Evolutionary conservation across 495 filamentous ascomycete species (phyloP).

Genomic region (Amphirosellinia nigrospora): DNA sequence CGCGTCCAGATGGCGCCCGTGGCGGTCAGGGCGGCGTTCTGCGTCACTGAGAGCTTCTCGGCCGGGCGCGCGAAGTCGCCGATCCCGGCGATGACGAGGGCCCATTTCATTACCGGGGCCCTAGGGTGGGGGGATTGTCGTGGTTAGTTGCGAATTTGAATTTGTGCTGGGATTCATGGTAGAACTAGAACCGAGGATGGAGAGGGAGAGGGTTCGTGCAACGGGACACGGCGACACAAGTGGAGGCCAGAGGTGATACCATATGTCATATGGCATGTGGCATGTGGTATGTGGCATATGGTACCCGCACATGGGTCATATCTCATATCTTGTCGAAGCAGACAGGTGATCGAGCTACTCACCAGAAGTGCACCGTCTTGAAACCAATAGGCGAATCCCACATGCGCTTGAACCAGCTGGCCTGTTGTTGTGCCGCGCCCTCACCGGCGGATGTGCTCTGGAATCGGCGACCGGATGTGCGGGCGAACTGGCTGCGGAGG

Average conservation of each 20-base stretch:
- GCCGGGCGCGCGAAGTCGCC: conserved; percentile 92
- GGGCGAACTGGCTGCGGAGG: conserved; percentile 59
- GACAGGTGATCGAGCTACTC: conserved; percentile 34
- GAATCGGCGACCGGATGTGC: conserved; percentile 62
- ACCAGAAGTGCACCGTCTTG: conserved; percentile 99
- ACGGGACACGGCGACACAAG: background rate
- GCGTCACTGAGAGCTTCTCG: conserved; percentile 86
- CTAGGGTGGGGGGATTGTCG: conserved; percentile 47
- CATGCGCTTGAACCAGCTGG: conserved; percentile 71
- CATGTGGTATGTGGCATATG: background rate
- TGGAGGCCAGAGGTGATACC: background rate
- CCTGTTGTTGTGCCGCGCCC: conserved; percentile 52
- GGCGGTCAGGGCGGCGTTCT: conserved; percentile 83
- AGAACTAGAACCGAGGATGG: too few relatives aligned
- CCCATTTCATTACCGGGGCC: conserved; percentile 99
- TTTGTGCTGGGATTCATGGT: background rate
- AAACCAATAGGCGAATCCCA: conserved; percentile 87
- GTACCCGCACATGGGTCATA: background rate
- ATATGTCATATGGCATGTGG: background rate
- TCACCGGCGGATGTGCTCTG: conserved; percentile 63
- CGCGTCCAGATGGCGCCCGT: conserved; percentile 98
- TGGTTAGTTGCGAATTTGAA: conserved; percentile 1
- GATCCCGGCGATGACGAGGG: conserved; percentile 87
- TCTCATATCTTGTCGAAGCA: background rate
- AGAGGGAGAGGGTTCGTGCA: background rate